A percentile compares a stretch with the other conserved stretches of the same genome.
Evolutionary conservation across 2,329 filamentous ascomycete species (phyloP).

Genomic region (Camptophora hylomeconis): DNA sequence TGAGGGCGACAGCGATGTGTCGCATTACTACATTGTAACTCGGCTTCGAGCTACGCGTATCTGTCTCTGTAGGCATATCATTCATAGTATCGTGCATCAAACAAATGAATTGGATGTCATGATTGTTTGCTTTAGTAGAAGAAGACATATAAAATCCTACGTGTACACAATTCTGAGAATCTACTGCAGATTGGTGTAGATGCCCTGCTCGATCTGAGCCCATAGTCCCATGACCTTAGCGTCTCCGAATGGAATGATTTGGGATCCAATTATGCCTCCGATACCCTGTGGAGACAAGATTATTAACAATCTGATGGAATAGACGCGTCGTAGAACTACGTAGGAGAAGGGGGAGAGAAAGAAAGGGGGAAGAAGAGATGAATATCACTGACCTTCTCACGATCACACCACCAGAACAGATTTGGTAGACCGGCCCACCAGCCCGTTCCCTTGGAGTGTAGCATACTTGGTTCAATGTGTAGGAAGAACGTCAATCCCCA

Average conservation of each 20-base stretch:
- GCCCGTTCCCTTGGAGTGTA: constrained; percentile 37
- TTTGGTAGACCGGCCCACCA: constrained; percentile 50
- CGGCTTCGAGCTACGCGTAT: too few relatives aligned
- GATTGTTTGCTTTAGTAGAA: too few relatives aligned
- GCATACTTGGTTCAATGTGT: constrained; percentile 31
- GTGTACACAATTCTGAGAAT: too few relatives aligned
- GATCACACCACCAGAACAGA: constrained; percentile 50
- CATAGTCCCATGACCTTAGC: constrained; percentile 15
- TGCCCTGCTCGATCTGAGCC: constrained; percentile 15
- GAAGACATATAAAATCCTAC: too few relatives aligned
- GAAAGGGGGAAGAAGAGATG: too few relatives aligned
- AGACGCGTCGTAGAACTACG: not conserved
- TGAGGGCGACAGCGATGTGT: too few relatives aligned
- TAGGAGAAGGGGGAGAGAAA: constrained; percentile 1
- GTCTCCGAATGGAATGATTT: constrained; percentile 18
- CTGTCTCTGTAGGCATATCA: too few relatives aligned
- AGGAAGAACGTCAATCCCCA: constrained; percentile 52
- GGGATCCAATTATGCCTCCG: constrained; percentile 16
- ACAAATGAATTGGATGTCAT: too few relatives aligned
- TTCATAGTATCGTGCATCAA: too few relatives aligned
- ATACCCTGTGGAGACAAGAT: constrained; percentile 10
- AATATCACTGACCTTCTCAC: constrained; percentile 36
- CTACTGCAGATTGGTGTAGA: constrained; percentile 9
- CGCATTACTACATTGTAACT: too few relatives aligned
- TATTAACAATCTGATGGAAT: constrained; percentile 1